Base-by-base conservation (phyloP, 108 stramenopile species). In the Schizochytrium sp. region DNA sequence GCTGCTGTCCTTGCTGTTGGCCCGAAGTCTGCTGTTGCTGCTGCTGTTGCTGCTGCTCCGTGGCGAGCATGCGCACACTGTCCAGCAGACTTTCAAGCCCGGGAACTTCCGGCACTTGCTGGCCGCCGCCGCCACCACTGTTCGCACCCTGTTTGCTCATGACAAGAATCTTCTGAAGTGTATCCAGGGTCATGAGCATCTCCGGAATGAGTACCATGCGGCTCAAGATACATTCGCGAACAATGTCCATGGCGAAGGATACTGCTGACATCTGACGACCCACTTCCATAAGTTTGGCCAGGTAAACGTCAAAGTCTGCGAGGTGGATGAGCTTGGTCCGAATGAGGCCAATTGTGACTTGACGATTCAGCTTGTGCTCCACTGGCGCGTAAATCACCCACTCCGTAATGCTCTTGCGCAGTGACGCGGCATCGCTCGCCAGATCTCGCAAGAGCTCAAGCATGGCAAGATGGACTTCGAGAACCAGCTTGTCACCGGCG, bases 351-450 rank as follows among this genome's bases (percentile, higher is more conserved):
- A 97, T 89, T 58, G 98, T 90, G 5, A 97, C 96, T 3, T 96
- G 95, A 60, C 96, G 95, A 91, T 98, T 97, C 53, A 98, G 92
- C 72, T 96, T 95, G 72, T 96, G 95, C 89, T 97, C 95, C 5
- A 95, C 95, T 4, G 96, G 97, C 60, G 97, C 97, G 69, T 96
- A 97, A 0, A 96, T 96, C 8, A 95, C 94, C 97, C 97, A 98
- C 8, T 96, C 96, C 6, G 96, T 96, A 57, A 98, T 90, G 76
- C 97, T 96, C 72, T 94, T 92, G 44, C 95, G 95, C 21, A 98
- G 51, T 93, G 76, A 96, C 94, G n/a, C 95, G 95, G 87, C 95
- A 96, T 55, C 93, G 92, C 71, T 93, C 92, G 89, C 5, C 43
- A 88, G 29, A 48, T 91, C 91, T 21, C 96, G 96, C 41, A 97